phyloP scores from a whole-genome alignment of 1,139 yeast genomes.

The Meyerozyma sp. region DNA sequence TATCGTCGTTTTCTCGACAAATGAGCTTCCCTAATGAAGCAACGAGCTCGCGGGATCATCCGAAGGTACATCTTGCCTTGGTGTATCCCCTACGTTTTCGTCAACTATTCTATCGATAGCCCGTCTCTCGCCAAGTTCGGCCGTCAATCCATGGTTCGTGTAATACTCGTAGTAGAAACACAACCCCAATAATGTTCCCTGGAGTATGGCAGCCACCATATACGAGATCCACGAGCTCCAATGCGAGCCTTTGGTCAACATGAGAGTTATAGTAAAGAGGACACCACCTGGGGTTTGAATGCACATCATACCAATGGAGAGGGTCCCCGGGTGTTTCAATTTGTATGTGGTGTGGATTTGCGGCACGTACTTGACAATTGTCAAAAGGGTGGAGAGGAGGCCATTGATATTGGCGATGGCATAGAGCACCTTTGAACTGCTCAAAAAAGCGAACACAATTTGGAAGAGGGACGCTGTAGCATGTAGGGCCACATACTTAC shows the following conservation, averaged over 20 bases:
- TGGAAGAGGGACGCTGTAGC: conserved; percentile 30
- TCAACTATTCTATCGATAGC: conserved; percentile 29
- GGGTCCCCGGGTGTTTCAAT: conserved; percentile 74
- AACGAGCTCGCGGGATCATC: background rate
- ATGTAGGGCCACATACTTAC: conserved; percentile 32
- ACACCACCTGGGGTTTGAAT: conserved; percentile 91
- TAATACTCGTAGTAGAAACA: conserved; percentile 44
- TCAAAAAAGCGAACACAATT: conserved; percentile 23
- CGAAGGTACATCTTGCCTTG: background rate
- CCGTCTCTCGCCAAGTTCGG: conserved; percentile 26
- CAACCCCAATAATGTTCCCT: conserved; percentile 48
- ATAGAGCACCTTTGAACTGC: conserved; percentile 15
- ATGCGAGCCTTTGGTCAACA: conserved; percentile 66
- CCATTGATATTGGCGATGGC: conserved; percentile 61
- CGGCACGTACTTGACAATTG: conserved; percentile 73
- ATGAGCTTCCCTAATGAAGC: background rate
- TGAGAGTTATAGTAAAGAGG: conserved; percentile 67
- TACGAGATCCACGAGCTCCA: conserved; percentile 90
- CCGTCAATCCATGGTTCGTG: conserved; percentile 20
- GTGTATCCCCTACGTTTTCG: background rate
- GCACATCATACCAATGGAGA: conserved; percentile 77
- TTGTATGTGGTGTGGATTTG: conserved; percentile 68
- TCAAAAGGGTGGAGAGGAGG: conserved; percentile 52
- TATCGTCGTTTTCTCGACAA: no score
- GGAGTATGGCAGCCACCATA: conserved; percentile 65